Evolutionary conservation across 495 filamentous ascomycete genomes (phyloP), one percentile per base, ranked within the genome.

Genomic region (Pseudevernia furfuracea): DNA sequence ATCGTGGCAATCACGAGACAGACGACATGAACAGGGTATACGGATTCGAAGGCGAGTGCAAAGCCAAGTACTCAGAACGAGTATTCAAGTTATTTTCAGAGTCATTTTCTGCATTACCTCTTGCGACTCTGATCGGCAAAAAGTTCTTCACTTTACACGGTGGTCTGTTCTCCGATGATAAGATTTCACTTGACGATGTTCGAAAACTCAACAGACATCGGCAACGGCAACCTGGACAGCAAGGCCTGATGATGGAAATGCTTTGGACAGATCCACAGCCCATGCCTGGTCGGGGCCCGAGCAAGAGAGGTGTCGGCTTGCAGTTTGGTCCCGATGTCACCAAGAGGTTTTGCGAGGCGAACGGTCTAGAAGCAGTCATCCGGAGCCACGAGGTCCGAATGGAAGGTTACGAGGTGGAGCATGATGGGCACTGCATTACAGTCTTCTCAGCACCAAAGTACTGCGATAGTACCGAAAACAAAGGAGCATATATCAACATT

Each of bases 191-290:
- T 38, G 89, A 97, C 69, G 95, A 98, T 70, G 90, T 99, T 70
- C 82, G 95, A 58, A 95, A 93, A 76, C 80, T 97, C 46, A 85
- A 97, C 74, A 84, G 94, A 68, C 92, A 97, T 76, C 85, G 83
- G 74, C 95, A 97, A 78, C 83, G 90, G 36, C 94, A 99, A 71
- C 94, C 94, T n/a, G 95, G 95, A 30, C 94, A 97, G 73, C 75
- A 87, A 53, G 94, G 94, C 38, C 78, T 99, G 69, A 99, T 99
- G 94, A 97, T 99, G 94, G 94, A 99, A 75, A 99, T 99, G 95
- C 84, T 99, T 25, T 99, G 94, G 94, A 97, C 94, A 1, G 94
- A 99, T 72, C 94, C 94, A 17, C 94, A 97, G 73, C 78, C 86
- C 0, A 79, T 84, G 66, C 89, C 89, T 56, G 94, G 94, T 34